A percentile compares a stretch with the other conserved stretches of the same genome.
Evolutionary conservation across 2,329 filamentous ascomycete species (phyloP).

Genomic region (Botrytis deweyae): DNA sequence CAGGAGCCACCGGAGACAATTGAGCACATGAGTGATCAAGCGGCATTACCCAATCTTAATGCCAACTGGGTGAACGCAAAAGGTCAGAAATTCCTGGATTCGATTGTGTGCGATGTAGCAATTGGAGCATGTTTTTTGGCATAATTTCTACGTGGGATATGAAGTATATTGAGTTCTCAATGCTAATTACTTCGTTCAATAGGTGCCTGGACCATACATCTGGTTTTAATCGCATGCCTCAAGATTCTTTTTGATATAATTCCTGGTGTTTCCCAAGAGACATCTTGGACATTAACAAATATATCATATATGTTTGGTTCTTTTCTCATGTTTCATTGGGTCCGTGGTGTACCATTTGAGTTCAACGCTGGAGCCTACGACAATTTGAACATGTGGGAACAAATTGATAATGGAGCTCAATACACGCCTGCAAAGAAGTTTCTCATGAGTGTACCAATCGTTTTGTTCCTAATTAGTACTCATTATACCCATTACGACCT

Average conservation of each 20-base stretch:
- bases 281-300: constrained; percentile 97
- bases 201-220: constrained; percentile 98
- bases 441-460: constrained; percentile 87
- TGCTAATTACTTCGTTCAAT: constrained; percentile 25
- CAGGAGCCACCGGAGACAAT: constrained; percentile 95
- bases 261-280: constrained; percentile 94
- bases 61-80: constrained; percentile 99
- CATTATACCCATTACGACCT: constrained; percentile 99
- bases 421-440: constrained; percentile 99
- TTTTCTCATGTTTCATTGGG: constrained; percentile 99
- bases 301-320: constrained; percentile 99
- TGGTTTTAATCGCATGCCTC: constrained; percentile 84
- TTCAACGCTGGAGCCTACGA: constrained; percentile 99
- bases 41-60: constrained; percentile 90
- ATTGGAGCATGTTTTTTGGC: not conserved
- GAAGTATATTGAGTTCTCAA: constrained; percentile 13
- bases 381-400: constrained; percentile 99
- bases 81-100: constrained; percentile 58
- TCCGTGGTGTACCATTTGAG: constrained; percentile 95
- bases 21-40: constrained; percentile 97
- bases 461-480: constrained; percentile 92
- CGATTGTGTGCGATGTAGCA: not conserved
- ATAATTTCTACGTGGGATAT: not conserved
- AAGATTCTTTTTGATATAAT: constrained; percentile 98
- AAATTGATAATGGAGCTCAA: constrained; percentile 98